Conservation (phyloP, 2,329 filamentous ascomycete genomes). For the Paraphaeosphaeria sporulosa region DNA sequence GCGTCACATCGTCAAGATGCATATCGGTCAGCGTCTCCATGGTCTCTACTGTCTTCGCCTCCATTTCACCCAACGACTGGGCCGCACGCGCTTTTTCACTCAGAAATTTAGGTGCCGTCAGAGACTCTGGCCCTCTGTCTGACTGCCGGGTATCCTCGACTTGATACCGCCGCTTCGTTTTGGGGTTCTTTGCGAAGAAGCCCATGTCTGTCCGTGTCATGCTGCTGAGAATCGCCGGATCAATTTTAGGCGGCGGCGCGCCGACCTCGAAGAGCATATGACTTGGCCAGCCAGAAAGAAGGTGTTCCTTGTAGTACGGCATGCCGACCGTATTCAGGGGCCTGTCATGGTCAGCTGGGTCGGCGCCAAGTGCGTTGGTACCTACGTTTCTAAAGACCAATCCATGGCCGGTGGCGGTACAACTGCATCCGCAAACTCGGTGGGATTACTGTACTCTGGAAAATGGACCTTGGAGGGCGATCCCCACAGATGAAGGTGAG, state of each 20-base stretch:
- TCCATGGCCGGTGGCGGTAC: slow-evolving; percentile 68
- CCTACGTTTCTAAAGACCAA: slow-evolving; percentile 75
- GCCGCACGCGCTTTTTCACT: slow-evolving; percentile 87
- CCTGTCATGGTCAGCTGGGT: slow-evolving; percentile 50
- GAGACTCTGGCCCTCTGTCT: slow-evolving; percentile 65
- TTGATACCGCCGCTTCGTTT: slow-evolving; percentile 79
- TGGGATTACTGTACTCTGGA: slow-evolving; percentile 78
- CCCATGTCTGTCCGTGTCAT: slow-evolving; percentile 79
- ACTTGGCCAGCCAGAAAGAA: slow-evolving; percentile 89
- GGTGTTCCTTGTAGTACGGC: slow-evolving; percentile 87
- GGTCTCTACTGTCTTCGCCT: slow-evolving; percentile 57
- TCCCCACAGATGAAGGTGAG: slow-evolving; percentile 85
- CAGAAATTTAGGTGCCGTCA: slow-evolving; percentile 87
- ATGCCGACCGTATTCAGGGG: slow-evolving; percentile 87
- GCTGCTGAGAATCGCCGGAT: slow-evolving; percentile 71
- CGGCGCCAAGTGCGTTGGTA: background rate
- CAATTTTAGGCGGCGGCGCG: slow-evolving; percentile 78
- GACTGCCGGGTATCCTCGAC: slow-evolving; percentile 75
- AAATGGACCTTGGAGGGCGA: slow-evolving; percentile 86
- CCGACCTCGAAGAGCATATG: slow-evolving; percentile 86
- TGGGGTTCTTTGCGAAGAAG: slow-evolving; percentile 78
- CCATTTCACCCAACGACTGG: slow-evolving; percentile 37
- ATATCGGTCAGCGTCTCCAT: slow-evolving; percentile 72
- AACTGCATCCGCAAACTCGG: slow-evolving; percentile 73
- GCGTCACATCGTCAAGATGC: slow-evolving; percentile 74